Evolutionary conservation across 2,329 filamentous ascomycete genomes (phyloP).

Genomic region (Gaeumannomyces tritici): DNA sequence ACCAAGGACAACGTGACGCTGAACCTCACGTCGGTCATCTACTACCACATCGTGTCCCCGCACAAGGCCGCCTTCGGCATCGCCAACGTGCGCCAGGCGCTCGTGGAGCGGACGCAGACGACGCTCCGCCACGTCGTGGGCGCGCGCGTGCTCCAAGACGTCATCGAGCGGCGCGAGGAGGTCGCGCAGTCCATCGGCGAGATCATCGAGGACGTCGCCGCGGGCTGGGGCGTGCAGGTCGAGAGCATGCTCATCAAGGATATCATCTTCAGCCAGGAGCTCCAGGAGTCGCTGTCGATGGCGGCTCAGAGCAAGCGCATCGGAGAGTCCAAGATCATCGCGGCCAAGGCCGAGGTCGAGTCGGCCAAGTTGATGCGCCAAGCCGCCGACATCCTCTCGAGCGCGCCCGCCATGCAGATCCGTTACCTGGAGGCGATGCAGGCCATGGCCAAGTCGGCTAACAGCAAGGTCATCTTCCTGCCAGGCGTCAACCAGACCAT

Average conservation of each 20-base stretch:
- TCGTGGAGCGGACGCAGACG: slow-evolving; percentile 95
- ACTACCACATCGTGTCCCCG: slow-evolving; percentile 93
- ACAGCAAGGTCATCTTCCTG: slow-evolving; percentile 79
- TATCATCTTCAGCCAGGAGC: slow-evolving; percentile 90
- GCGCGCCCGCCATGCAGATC: slow-evolving; percentile 95
- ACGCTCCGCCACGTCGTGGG: slow-evolving; percentile 90
- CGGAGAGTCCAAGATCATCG: slow-evolving; percentile 96
- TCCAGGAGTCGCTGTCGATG: slow-evolving; percentile 96
- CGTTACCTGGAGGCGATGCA: slow-evolving; percentile 98
- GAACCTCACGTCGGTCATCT: slow-evolving; percentile 91
- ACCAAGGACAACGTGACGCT: slow-evolving; percentile 98
- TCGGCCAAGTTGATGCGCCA: slow-evolving; percentile 87
- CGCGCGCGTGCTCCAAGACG: slow-evolving; percentile 89
- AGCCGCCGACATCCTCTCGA: slow-evolving; percentile 86
- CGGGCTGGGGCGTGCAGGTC: slow-evolving; percentile 89
- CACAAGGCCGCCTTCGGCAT: slow-evolving; percentile 98
- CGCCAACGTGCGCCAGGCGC: slow-evolving; percentile 86
- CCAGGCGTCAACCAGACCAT: slow-evolving; percentile 57
- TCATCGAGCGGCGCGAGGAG: slow-evolving; percentile 96
- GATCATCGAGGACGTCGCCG: slow-evolving; percentile 93
- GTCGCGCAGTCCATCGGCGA: slow-evolving; percentile 90
- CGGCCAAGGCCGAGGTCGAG: slow-evolving; percentile 93
- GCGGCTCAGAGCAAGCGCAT: slow-evolving; percentile 97
- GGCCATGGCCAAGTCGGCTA: slow-evolving; percentile 90
- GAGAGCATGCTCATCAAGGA: slow-evolving; percentile 99